These are phyloP conservation scores for Aspergillus quadrilineatus DNA, from an alignment of 2,329 filamentous ascomycete genomes.

Conservation along the genomic window DNA sequence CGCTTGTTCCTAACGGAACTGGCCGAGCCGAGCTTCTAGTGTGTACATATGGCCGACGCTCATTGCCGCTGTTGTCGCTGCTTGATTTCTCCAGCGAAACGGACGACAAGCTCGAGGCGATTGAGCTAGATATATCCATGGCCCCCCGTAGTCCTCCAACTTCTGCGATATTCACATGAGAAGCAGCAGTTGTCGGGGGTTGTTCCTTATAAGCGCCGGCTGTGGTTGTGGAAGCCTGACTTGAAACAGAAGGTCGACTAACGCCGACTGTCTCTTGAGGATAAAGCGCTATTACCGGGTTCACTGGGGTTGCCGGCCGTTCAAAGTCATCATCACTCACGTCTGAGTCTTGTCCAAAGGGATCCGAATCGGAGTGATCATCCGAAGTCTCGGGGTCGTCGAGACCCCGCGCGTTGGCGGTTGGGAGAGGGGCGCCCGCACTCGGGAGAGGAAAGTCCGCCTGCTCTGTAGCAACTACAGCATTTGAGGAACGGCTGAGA, in stretches of 20 bases:
- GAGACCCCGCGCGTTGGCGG: conserved; percentile 22
- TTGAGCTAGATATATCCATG: neutral
- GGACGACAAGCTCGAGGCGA: conserved; percentile 10
- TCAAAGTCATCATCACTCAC: conserved; percentile 27
- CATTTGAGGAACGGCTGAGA: conserved; percentile 9
- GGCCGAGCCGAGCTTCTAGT: conserved; percentile 54
- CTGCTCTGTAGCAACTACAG: conserved; percentile 17
- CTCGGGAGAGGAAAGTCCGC: conserved; percentile 19
- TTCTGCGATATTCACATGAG: neutral
- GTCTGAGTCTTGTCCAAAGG: conserved; percentile 37
- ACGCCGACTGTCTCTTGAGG: conserved; percentile 10
- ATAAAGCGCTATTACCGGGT: conserved; percentile 8
- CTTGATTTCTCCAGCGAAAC: conserved; percentile 20
- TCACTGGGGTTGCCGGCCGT: neutral
- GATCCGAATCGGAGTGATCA: conserved; percentile 36
- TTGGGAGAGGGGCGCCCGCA: conserved; percentile 19
- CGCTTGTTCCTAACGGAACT: conserved; percentile 39
- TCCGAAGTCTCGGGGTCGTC: conserved; percentile 33
- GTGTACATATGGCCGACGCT: conserved; percentile 50
- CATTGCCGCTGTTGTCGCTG: conserved; percentile 47
- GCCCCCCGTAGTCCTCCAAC: neutral
- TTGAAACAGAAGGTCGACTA: conserved; percentile 15
- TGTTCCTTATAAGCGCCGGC: conserved; percentile 22
- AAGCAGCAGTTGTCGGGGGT: neutral
- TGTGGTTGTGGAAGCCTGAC: conserved; percentile 13